Base-by-base conservation (phyloP, 164 flowering plant species). In the Cinnamomum micranthum region DNA sequence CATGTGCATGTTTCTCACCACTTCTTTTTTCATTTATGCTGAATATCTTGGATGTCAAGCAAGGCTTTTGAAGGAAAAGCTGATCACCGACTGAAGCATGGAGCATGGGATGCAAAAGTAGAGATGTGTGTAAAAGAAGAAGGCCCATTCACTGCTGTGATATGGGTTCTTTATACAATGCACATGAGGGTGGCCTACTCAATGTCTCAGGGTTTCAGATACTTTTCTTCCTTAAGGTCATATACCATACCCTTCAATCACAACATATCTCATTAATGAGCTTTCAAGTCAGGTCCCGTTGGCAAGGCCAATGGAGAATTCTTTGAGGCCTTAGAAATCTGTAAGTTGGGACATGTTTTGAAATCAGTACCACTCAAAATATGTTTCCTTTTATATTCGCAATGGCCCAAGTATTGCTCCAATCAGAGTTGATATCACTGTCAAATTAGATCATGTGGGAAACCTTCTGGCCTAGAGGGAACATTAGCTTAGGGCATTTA, bases 141-240 rank as follows among this genome's bases (percentile, higher is more conserved):
- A 6, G 41, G 69, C n/a, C 20, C 28, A 14, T 25, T 25, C 67
- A 64, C 67, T 64, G 6, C 14, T 5, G 28, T 5, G 69, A 31
- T 15, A 31, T 27, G 19, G 69, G 15, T 66, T 66, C 6, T 27
- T 25, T 66, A 9, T 14, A 66, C 47, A 66, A 11, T 66, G 47
- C 69, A 66, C 69, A 66, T 66, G 69, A 27, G 19, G 41, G 41
- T 66, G 69, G 69, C 47, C 69, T 31, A 66, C 41, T 19, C 28
- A 66, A 19, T 66, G 19, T 20, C 20, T 4, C 24, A 27, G 60
- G n/a, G n/a, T 55, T 41, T 27, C 69, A 15, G 69, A 64, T 27
- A 64, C 35, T 66, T 66, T 66, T 31, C 31, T 28, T 31, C 47
- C 47, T 11, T 7, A 64, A 60, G 12, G 17, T 2, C 28, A 64